Evolutionary conservation across 169 alveolate genomes (phyloP).

Genomic region (Amoebophrya sp.): DNA sequence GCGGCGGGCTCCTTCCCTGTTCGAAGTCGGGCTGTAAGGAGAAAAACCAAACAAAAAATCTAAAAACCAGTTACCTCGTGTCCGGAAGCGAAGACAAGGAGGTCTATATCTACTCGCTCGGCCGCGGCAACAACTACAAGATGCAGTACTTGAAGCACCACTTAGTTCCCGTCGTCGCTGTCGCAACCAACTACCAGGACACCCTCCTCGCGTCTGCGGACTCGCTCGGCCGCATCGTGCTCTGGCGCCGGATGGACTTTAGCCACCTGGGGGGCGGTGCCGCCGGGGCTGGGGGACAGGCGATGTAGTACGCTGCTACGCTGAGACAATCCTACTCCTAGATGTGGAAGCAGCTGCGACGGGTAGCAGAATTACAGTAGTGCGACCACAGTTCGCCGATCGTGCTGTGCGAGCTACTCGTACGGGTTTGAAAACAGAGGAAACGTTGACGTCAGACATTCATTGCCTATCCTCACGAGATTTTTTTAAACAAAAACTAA

Average conservation of each 20-base stretch:
- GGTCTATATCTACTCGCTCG: slow-evolving; percentile 43
- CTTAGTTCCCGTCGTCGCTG: slow-evolving; percentile 51
- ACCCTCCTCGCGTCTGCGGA: slow-evolving; percentile 44
- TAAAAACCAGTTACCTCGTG: slow-evolving; percentile 39
- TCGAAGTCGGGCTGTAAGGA: not conserved
- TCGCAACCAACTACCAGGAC: slow-evolving; percentile 49
- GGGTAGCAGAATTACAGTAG: too few species aligned
- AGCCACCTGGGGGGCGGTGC: not conserved
- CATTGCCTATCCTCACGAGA: too few species aligned
- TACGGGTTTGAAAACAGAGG: too few species aligned
- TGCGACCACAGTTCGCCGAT: too few species aligned
- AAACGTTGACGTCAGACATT: too few species aligned
- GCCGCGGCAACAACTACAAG: slow-evolving; percentile 38
- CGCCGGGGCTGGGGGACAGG: too few species aligned
- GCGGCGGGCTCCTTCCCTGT: not conserved
- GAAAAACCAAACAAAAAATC: not conserved
- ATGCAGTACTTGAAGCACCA: slow-evolving; percentile 46
- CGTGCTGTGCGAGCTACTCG: too few species aligned
- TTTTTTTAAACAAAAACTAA: too few species aligned
- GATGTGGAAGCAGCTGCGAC: too few species aligned
- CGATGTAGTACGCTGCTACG: too few species aligned
- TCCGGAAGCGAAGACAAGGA: slow-evolving; percentile 54
- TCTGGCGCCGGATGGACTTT: slow-evolving; percentile 46
- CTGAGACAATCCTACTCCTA: too few species aligned
- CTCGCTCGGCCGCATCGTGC: slow-evolving; percentile 36